phyloP scores from a whole-genome alignment of 345 rosid genomes.

The Eucalyptus cloeziana region DNA sequence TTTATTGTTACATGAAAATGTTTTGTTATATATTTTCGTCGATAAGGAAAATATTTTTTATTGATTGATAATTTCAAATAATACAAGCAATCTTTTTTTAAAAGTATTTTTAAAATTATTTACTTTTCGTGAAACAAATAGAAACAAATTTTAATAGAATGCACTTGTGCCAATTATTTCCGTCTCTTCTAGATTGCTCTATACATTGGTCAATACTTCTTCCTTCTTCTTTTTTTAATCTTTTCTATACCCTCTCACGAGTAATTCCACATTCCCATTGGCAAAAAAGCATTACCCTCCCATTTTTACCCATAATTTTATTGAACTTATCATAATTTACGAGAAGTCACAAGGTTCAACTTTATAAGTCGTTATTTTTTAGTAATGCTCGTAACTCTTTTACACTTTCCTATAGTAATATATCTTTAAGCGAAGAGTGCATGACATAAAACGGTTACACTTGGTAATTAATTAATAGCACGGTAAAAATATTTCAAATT shows the following conservation, averaged over 20 bases:
- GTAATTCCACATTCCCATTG: neutral
- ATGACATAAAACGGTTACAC: neutral
- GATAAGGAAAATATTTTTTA: neutral
- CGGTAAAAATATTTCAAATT: neutral
- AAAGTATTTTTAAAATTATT: neutral
- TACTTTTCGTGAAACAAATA: accelerated
- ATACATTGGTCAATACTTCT: neutral
- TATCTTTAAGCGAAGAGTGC: accelerated
- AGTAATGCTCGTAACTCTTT: neutral
- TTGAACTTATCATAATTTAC: neutral
- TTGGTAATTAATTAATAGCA: neutral
- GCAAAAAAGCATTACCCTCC: neutral
- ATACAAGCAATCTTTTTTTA: accelerated
- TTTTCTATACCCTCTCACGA: neutral
- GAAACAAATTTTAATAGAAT: accelerated
- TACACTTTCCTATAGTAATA: neutral
- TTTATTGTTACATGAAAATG: neutral
- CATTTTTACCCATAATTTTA: neutral
- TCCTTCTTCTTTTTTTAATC: neutral
- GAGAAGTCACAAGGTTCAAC: neutral
- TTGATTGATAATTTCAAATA: neutral
- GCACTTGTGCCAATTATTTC: accelerated
- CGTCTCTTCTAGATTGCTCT: neutral
- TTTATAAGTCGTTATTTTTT: neutral
- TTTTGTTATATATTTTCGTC: accelerated